phyloP scores from a whole-genome alignment of 768 basidiomycete species.

The Gyrodon lividus region DNA sequence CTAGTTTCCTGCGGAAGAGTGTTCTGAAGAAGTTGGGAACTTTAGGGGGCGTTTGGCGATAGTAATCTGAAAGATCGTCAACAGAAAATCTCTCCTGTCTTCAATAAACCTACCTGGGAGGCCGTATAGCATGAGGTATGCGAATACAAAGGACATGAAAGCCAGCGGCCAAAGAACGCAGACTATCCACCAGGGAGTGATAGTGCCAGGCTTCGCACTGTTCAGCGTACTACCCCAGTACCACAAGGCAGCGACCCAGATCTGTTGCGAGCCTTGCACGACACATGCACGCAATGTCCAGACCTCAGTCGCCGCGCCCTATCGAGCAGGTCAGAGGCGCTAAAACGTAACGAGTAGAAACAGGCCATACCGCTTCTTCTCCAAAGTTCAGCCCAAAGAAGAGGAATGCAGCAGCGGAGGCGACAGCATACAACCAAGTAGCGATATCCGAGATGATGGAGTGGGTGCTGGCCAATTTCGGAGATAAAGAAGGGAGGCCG shows the following conservation, averaged over 20 bases:
- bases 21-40: constrained; percentile 92
- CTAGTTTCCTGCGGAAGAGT: constrained; percentile 85
- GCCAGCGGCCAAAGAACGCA: constrained; percentile 81
- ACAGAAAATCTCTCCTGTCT: neutral
- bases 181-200: constrained; percentile 84
- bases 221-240: constrained; percentile 90
- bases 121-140: constrained; percentile 82
- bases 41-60: constrained; percentile 89
- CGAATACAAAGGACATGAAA: constrained; percentile 70
- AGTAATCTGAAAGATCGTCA: constrained; percentile 59
- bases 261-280: constrained; percentile 93
- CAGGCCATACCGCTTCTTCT: constrained; percentile 79
- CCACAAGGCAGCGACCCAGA: constrained; percentile 95
- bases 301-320: constrained; percentile 93
- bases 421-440: constrained; percentile 89
- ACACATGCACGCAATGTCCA: constrained; percentile 91
- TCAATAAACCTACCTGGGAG: constrained; percentile 62
- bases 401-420: constrained; percentile 88
- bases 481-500: constrained; percentile 75
- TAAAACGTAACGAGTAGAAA: neutral
- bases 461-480: constrained; percentile 58
- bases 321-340: constrained; percentile 10
- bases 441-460: constrained; percentile 71
- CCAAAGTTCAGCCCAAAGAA: constrained; percentile 97
- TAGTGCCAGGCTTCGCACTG: constrained; percentile 44